Conservation (phyloP, 768 basidiomycete species). For the Pulveroboletus frians region DNA sequence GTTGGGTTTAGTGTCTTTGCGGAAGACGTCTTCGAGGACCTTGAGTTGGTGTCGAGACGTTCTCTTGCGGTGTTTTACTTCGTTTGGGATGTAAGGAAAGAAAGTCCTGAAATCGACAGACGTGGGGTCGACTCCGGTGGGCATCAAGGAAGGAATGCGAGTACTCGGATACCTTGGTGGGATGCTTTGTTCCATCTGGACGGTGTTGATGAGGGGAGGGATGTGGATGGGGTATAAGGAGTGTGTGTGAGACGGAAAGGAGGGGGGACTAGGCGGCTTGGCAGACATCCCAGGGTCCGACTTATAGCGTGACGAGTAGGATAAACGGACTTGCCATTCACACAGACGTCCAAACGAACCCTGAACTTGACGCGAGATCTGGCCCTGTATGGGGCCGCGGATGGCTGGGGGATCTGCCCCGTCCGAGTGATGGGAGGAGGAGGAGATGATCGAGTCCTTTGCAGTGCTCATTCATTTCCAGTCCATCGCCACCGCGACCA, state of each 20-base stretch:
- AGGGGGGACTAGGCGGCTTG: constrained; percentile 36
- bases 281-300: constrained; percentile 28
- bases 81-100: constrained; percentile 84
- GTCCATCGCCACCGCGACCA: constrained; percentile 8
- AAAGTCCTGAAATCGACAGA: constrained; percentile 78
- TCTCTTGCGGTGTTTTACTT: constrained; percentile 91
- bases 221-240: constrained; percentile 22
- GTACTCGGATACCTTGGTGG: constrained; percentile 32
- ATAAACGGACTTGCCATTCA: constrained; percentile 16
- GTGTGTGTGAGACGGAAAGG: constrained; percentile 29
- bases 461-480: constrained; percentile 5
- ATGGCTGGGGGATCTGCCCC: not conserved
- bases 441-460: too few relatives aligned
- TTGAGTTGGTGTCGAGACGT: constrained; percentile 86
- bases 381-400: not conserved
- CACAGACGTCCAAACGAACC: constrained; percentile 24
- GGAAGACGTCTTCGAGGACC: constrained; percentile 84
- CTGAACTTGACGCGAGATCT: constrained; percentile 10
- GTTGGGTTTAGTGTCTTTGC: constrained; percentile 88
- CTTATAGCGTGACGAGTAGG: constrained; percentile 20
- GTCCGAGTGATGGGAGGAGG: too few relatives aligned
- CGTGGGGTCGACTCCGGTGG: constrained; percentile 53
- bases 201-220: constrained; percentile 9
- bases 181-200: constrained; percentile 25
- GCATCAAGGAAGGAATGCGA: constrained; percentile 45